Conservation (phyloP, 2,329 filamentous ascomycete species). For the Colletotrichum echinochloae region DNA sequence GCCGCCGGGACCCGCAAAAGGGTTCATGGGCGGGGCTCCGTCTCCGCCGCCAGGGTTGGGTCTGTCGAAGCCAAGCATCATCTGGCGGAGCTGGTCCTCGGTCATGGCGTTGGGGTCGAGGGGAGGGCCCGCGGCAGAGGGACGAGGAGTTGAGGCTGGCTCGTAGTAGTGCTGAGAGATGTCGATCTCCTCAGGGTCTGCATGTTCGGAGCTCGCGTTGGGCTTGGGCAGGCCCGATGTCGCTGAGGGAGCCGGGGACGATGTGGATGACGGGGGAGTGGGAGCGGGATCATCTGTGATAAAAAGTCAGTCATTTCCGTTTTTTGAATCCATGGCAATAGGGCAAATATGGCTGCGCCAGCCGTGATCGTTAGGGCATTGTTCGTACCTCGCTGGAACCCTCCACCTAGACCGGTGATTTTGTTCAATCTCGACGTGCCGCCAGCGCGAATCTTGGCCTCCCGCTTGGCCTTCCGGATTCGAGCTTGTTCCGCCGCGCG, state of each 20-base stretch:
- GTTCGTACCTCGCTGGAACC: slow-evolving; percentile 57
- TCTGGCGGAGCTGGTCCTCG: slow-evolving; percentile 73
- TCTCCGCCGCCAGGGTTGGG: slow-evolving; percentile 36
- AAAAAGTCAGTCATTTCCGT: not conserved
- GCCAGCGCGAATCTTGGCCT: slow-evolving; percentile 81
- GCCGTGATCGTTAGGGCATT: not conserved
- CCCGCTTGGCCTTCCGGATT: slow-evolving; percentile 81
- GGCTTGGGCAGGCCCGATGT: slow-evolving; percentile 48
- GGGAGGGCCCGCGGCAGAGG: slow-evolving; percentile 44
- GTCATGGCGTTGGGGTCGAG: slow-evolving; percentile 54
- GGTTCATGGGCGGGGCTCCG: slow-evolving; percentile 45
- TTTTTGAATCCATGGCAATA: not conserved
- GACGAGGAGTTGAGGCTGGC: slow-evolving; percentile 51
- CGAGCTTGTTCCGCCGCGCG: slow-evolving; percentile 75
- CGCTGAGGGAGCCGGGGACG: slow-evolving; percentile 40
- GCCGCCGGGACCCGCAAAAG: slow-evolving; percentile 36
- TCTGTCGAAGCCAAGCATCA: slow-evolving; percentile 70
- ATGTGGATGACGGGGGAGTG: slow-evolving; percentile 26
- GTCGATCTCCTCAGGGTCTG: slow-evolving; percentile 81
- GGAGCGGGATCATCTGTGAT: slow-evolving; percentile 15
- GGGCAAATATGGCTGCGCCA: not conserved
- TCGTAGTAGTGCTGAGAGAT: slow-evolving; percentile 81
- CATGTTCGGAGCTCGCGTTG: slow-evolving; percentile 52
- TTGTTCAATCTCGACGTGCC: slow-evolving; percentile 77
- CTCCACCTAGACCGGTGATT: slow-evolving; percentile 78